A percentile compares a stretch with the other conserved stretches of the same genome.
Evolutionary conservation across 108 stramenopile genomes (phyloP).

Genomic region (Parmales sp.): DNA sequence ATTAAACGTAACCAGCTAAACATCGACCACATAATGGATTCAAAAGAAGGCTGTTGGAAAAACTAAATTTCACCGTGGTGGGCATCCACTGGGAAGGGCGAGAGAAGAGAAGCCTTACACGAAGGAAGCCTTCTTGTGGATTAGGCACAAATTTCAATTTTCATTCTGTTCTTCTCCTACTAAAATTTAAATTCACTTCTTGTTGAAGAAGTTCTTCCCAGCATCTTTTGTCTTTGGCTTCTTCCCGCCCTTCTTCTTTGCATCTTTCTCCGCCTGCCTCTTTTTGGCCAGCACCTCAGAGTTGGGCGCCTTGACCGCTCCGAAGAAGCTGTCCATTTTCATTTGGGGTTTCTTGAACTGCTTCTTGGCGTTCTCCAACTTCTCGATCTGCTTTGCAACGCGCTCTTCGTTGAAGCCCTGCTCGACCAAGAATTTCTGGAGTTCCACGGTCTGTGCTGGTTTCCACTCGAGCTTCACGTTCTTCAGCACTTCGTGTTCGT

Average conservation of each 20-base stretch:
- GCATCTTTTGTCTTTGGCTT: background rate
- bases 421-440: slow-evolving; percentile 75
- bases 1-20: too few relatives aligned
- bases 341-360: slow-evolving; percentile 62
- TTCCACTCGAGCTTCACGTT: slow-evolving; percentile 63
- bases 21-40: too few relatives aligned
- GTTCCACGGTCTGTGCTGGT: slow-evolving; percentile 54
- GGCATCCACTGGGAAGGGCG: too few relatives aligned
- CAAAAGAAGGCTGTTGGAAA: too few relatives aligned
- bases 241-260: slow-evolving; percentile 2
- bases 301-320: background rate
- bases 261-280: background rate
- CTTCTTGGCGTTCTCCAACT: slow-evolving; percentile 71
- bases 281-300: background rate
- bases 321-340: slow-evolving; percentile 85
- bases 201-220: background rate
- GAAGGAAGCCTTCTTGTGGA: too few relatives aligned
- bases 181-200: slow-evolving; percentile 3
- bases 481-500: slow-evolving; percentile 62
- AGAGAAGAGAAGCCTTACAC: too few relatives aligned
- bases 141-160: too few relatives aligned
- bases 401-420: slow-evolving; percentile 86
- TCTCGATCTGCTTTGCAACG: slow-evolving; percentile 73
- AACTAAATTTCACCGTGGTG: too few relatives aligned
- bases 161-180: too few relatives aligned